A percentile compares a stretch with the other conserved stretches of the same genome.
These are phyloP conservation scores for Salix purpurea DNA, from an alignment of 345 rosid species.

Conservation along the genomic window DNA sequence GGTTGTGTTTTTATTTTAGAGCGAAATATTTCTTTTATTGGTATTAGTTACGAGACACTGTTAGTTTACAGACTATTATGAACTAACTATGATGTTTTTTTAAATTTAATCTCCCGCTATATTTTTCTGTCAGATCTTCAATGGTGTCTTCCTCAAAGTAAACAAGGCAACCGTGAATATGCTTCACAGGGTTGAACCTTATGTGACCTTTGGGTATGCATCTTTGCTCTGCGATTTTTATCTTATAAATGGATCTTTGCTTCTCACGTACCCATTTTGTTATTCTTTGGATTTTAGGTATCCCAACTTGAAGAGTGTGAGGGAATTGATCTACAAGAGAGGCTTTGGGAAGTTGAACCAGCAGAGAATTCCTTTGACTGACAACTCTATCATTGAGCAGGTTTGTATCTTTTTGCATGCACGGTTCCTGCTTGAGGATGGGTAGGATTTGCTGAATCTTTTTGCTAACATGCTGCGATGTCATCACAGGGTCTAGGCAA, in stretches of 20 bases:
- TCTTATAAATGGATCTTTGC: neutral
- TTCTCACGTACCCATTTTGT: neutral
- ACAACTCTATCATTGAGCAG: constrained; percentile 75
- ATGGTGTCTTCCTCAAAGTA: constrained; percentile 87
- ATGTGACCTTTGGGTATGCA: constrained; percentile 82
- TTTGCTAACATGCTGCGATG: neutral
- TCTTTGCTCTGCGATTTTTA: neutral
- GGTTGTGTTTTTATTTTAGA: neutral
- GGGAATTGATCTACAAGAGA: constrained; percentile 81
- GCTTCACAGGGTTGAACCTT: constrained; percentile 92
- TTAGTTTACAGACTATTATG: neutral
- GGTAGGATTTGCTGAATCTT: neutral
- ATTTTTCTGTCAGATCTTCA: constrained; percentile 55
- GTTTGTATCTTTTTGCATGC: constrained; percentile 20
- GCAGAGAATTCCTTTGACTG: constrained; percentile 74
- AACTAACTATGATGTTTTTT: neutral
- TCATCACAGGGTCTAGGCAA: constrained; percentile 56
- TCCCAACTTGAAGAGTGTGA: constrained; percentile 88
- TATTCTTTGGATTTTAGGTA: constrained; percentile 37
- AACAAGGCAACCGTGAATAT: constrained; percentile 88
- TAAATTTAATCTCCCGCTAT: neutral
- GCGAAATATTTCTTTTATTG: neutral
- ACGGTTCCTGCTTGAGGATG: neutral
- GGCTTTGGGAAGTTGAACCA: constrained; percentile 81
- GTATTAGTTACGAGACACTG: neutral